Conservation (phyloP, 2,329 filamentous ascomycete genomes). For the Pseudogymnoascus sp. region DNA sequence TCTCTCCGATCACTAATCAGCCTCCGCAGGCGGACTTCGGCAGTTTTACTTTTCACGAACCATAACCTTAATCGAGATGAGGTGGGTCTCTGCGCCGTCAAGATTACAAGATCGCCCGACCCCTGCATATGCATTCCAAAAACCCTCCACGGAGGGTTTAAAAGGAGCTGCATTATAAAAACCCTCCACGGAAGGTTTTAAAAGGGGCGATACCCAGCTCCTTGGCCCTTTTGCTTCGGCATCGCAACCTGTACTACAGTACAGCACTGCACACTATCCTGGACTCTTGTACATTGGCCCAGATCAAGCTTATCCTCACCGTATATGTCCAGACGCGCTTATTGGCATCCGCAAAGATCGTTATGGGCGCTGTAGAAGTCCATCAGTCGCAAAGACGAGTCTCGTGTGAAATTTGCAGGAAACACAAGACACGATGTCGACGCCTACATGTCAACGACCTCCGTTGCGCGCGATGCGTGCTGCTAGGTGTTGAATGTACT, state of each 20-base stretch:
- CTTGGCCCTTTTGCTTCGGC: background rate
- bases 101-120: background rate
- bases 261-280: background rate
- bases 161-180: background rate
- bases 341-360: background rate
- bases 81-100: background rate
- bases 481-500: slow-evolving; percentile 3
- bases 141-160: background rate
- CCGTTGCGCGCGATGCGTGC: background rate
- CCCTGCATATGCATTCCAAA: background rate
- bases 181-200: background rate
- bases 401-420: slow-evolving; percentile 4
- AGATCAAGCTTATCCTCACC: background rate
- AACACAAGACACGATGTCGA: slow-evolving; percentile 2
- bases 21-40: background rate
- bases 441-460: background rate
- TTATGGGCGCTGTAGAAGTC: background rate
- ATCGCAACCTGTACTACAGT: background rate
- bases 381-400: slow-evolving; percentile 2
- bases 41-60: background rate
- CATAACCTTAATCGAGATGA: background rate
- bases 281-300: background rate
- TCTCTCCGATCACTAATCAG: background rate
- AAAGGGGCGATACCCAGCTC: background rate
- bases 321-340: background rate